A percentile compares a stretch with the other conserved stretches of the same genome.
Conservation (phyloP, 768 basidiomycete genomes). For the Lentinula sp. region DNA sequence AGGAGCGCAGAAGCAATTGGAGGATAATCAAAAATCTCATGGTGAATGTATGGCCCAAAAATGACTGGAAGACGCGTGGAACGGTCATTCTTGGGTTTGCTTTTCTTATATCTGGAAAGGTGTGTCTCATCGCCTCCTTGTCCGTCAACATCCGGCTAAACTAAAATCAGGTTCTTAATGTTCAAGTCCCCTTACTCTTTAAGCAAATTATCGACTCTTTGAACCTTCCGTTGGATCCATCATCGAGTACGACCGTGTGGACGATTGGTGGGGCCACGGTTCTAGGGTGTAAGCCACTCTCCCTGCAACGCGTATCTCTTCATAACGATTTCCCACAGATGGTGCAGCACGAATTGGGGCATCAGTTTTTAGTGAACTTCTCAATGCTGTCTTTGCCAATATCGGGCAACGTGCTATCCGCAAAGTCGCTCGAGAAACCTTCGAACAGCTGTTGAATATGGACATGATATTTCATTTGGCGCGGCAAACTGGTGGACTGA, state of each 20-base stretch:
- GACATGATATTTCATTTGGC: slow-evolving; percentile 91
- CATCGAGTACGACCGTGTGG: slow-evolving; percentile 68
- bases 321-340: slow-evolving; percentile 42
- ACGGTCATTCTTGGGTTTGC: slow-evolving; percentile 81
- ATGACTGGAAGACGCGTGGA: slow-evolving; percentile 75
- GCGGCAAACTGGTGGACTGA: slow-evolving; percentile 92
- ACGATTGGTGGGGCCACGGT: slow-evolving; percentile 86
- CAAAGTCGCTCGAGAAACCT: slow-evolving; percentile 92
- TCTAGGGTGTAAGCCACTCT: slow-evolving; percentile 70
- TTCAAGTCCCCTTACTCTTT: slow-evolving; percentile 97
- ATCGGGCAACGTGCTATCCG: slow-evolving; percentile 94
- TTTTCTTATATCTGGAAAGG: slow-evolving; percentile 82
- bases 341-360: slow-evolving; percentile 88
- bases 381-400: slow-evolving; percentile 95
- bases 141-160: neutral
- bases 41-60: slow-evolving; percentile 87
- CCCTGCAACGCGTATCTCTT: neutral
- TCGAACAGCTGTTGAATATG: slow-evolving; percentile 86
- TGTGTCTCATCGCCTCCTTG: slow-evolving; percentile 24
- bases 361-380: slow-evolving; percentile 82
- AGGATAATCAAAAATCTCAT: slow-evolving; percentile 76
- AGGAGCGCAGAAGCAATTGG: slow-evolving; percentile 81
- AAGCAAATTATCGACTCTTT: slow-evolving; percentile 86
- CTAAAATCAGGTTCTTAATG: slow-evolving; percentile 70
- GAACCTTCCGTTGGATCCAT: slow-evolving; percentile 71